Percentiles rank a stretch among this genome's conserved stretches.
Conservation (phyloP, 2,329 filamentous ascomycete genomes). For the Nemania sp. region DNA sequence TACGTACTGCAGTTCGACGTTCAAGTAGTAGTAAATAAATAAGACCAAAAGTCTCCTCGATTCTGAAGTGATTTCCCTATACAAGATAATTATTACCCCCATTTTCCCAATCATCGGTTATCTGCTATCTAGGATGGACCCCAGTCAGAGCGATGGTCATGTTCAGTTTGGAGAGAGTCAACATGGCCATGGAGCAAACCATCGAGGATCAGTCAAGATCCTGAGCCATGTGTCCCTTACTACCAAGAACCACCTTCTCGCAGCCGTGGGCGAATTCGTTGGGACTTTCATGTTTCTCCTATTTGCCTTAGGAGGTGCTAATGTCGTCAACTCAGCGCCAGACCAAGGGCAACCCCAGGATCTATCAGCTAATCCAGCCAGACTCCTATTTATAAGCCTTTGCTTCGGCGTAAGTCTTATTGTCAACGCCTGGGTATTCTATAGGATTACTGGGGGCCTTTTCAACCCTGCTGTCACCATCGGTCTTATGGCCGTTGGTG, state of each 20-base stretch:
- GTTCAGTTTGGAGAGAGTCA: conserved; percentile 18
- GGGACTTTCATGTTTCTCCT: conserved; percentile 53
- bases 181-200: neutral
- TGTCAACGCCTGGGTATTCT: conserved; percentile 60
- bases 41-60: neutral
- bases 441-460: conserved; percentile 53
- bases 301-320: conserved; percentile 52
- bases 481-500: conserved; percentile 62
- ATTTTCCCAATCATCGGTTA: neutral
- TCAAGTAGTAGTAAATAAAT: too few relatives aligned
- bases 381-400: conserved; percentile 53
- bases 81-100: neutral
- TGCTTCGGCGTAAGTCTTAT: conserved; percentile 55
- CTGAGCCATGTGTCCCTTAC: conserved; percentile 44
- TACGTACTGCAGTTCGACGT: neutral
- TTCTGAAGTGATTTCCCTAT: neutral
- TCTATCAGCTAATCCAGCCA: conserved; percentile 41
- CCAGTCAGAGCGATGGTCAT: conserved; percentile 3
- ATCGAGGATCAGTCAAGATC: conserved; percentile 22
- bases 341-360: conserved; percentile 37
- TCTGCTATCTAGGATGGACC: conserved; percentile 3
- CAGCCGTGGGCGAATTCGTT: conserved; percentile 49
- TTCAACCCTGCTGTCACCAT: conserved; percentile 56
- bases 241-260: conserved; percentile 48
- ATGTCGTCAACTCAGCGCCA: conserved; percentile 48